A percentile compares a stretch with the other conserved stretches of the same genome.
Evolutionary conservation across 2,329 filamentous ascomycete species (phyloP).

Genomic region (Neodidymelliopsis sp.): DNA sequence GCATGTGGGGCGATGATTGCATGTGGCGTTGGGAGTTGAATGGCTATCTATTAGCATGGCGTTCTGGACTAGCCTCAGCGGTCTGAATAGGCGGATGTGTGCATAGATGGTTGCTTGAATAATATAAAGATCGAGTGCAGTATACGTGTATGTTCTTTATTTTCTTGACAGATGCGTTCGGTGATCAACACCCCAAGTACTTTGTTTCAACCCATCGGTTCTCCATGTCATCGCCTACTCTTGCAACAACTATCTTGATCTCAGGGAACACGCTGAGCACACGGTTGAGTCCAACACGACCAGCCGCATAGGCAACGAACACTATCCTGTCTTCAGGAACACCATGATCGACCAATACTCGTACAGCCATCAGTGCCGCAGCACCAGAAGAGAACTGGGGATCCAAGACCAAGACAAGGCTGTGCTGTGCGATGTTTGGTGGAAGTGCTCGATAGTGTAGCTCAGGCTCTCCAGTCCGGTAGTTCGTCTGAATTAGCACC

Average conservation of each 20-base stretch:
- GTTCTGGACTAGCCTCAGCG: neutral
- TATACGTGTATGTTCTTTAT: neutral
- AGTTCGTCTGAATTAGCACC: conserved; percentile 87
- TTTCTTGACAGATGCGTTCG: neutral
- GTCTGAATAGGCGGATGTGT: neutral
- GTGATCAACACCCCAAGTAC: conserved; percentile 81
- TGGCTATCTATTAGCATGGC: neutral
- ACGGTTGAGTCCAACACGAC: conserved; percentile 81
- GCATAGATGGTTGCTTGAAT: conserved; percentile 3
- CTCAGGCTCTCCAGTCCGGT: conserved; percentile 77
- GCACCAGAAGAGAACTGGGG: conserved; percentile 95
- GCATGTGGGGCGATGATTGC: no score
- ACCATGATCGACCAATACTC: conserved; percentile 93
- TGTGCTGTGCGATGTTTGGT: conserved; percentile 74
- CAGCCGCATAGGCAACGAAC: conserved; percentile 91
- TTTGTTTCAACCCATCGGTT: conserved; percentile 87
- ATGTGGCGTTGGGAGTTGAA: conserved; percentile 24
- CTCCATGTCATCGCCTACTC: conserved; percentile 81
- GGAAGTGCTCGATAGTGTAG: conserved; percentile 85
- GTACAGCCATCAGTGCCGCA: conserved; percentile 87
- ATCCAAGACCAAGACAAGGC: conserved; percentile 85
- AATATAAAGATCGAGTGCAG: conserved; percentile 5
- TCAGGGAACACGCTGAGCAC: conserved; percentile 88
- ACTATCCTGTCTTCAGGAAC: conserved; percentile 85
- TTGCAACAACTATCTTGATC: conserved; percentile 84